phyloP scores from a whole-genome alignment of 148 eudicot genomes.

The Vaccinium vitisidaea region DNA sequence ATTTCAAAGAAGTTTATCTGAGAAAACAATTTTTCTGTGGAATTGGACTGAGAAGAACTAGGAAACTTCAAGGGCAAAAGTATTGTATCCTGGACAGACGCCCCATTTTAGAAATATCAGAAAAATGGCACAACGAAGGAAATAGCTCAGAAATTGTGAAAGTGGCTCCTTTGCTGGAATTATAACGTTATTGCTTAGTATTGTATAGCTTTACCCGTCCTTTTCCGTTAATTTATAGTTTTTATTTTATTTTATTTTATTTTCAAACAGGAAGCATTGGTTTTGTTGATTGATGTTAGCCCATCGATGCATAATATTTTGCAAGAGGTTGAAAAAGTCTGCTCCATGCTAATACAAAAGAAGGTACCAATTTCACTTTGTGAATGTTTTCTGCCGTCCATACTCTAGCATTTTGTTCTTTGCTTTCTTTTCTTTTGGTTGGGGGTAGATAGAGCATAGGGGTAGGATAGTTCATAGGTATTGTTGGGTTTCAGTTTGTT shows the following conservation, averaged over 20 bases:
- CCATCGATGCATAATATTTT: conserved; percentile 78
- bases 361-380: conserved; percentile 47
- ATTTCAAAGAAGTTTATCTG: no score
- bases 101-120: not conserved
- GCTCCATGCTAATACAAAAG: conserved; percentile 81
- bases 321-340: conserved; percentile 77
- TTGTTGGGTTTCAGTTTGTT: conserved; percentile 3
- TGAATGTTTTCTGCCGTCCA: conserved; percentile 7
- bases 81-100: no score
- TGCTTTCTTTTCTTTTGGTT: not conserved
- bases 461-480: not conserved
- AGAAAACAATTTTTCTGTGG: no score
- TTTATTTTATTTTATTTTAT: conserved; percentile 2
- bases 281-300: conserved; percentile 89
- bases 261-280: conserved; percentile 58
- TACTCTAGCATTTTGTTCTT: conserved; percentile 12
- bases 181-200: not conserved
- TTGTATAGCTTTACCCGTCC: not conserved
- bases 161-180: not conserved
- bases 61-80: not conserved
- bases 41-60: not conserved
- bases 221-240: not conserved
- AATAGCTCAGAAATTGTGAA: not conserved
- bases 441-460: not conserved
- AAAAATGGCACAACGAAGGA: not conserved